Base-by-base conservation (phyloP, 495 filamentous ascomycete species). In the Lentithecium fluviatile region DNA sequence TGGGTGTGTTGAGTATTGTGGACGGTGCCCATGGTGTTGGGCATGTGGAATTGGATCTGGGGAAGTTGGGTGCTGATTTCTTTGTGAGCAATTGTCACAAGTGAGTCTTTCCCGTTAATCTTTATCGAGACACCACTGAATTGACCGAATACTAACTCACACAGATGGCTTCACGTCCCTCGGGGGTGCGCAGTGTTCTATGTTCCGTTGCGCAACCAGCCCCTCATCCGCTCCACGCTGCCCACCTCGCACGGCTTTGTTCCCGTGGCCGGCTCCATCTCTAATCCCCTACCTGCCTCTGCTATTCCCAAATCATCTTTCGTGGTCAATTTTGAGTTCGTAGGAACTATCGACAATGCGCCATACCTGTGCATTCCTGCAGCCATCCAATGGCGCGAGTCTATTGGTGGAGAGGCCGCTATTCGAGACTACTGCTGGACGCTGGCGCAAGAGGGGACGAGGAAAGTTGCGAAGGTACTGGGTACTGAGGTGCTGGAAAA, bases 21-120 rank as follows among this genome's bases (percentile, higher is more conserved):
- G 91, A 96, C 67, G 91, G 79, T 2, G 91, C 90, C 3, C 91
- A 96, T 70, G 87, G 88, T 4, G 75, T 95, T 32, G 92, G 92
- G 0, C 85, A 91, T 54, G 80, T 96, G 19, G 76, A 76, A 1
- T 73, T 97, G 15, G 79, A 91, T 64, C 74, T 96, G 20, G 65
- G 65, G 0, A 69, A 62, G 21, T 71, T 90, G n/a, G 78, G 85
- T 36, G 84, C 88, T 0, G 91, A 97, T 62, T 97, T 96, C 72
- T 85, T 95, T 61, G 80, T 90, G 8, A 84, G 78, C 21, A 96
- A 96, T 69, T 84, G 83, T 65, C 90, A 97, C 74, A 97, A 97
- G 82, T 84, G 75, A 56, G 74, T 40, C 10, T 21, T 21, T 19
- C 38, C 56, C 15, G 62, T 34, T n/a, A 24, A 43, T 37, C 42